Percentiles rank a stretch among this genome's conserved stretches.
Evolutionary conservation across 2,329 filamentous ascomycete species (phyloP).

Genomic region (Microdochium nivale): DNA sequence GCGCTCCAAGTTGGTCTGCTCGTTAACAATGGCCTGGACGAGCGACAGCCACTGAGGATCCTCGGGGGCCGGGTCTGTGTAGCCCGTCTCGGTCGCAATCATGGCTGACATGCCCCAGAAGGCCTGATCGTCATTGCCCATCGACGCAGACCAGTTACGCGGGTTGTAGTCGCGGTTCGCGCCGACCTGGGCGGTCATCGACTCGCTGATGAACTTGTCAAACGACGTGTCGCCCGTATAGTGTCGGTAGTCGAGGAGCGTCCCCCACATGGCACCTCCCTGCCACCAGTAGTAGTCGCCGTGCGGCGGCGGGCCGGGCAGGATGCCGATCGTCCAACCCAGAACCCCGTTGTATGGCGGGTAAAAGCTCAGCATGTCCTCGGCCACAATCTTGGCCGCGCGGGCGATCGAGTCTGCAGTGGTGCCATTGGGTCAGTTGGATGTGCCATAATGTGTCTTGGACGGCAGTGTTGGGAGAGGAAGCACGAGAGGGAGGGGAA

Average conservation of each 20-base stretch:
- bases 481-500: not conserved
- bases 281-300: slow-evolving; percentile 29
- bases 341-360: slow-evolving; percentile 15
- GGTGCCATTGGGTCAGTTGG: not conserved
- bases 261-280: slow-evolving; percentile 19
- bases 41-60: slow-evolving; percentile 42
- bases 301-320: slow-evolving; percentile 18
- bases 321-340: slow-evolving; percentile 19
- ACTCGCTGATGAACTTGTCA: slow-evolving; percentile 30
- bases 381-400: slow-evolving; percentile 11
- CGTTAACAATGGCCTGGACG: slow-evolving; percentile 50
- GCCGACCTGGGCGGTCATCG: slow-evolving; percentile 25
- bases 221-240: slow-evolving; percentile 39
- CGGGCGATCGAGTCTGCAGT: slow-evolving; percentile 3
- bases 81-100: slow-evolving; percentile 44
- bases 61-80: slow-evolving; percentile 32
- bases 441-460: not conserved
- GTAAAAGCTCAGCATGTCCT: slow-evolving; percentile 21
- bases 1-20: slow-evolving; percentile 24
- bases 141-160: slow-evolving; percentile 28
- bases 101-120: slow-evolving; percentile 51
- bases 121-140: slow-evolving; percentile 52
- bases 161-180: slow-evolving; percentile 41
- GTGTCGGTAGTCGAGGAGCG: slow-evolving; percentile 30
- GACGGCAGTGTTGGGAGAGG: not conserved